A percentile compares a stretch with the other conserved stretches of the same genome.
These are phyloP conservation scores for Cladophialophora exuberans DNA, from an alignment of 2,329 filamentous ascomycete species.

Conservation along the genomic window DNA sequence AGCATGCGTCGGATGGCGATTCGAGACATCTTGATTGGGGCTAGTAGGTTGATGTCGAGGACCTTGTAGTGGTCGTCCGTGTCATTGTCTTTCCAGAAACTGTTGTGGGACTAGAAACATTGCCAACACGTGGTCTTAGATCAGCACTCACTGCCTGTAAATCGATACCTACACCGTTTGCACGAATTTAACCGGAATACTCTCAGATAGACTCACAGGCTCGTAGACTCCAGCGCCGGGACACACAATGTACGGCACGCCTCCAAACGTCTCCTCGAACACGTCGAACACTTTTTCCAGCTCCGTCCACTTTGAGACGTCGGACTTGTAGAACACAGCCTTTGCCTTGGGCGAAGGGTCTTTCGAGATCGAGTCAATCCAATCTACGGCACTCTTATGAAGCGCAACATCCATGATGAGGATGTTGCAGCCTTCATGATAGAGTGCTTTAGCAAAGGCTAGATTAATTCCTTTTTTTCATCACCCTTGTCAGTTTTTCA, in stretches of 20 bases:
- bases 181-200: too few relatives aligned
- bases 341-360: slow-evolving; percentile 31
- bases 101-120: neutral
- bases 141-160: too few relatives aligned
- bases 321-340: slow-evolving; percentile 48
- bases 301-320: slow-evolving; percentile 54
- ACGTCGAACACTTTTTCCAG: slow-evolving; percentile 53
- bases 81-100: slow-evolving; percentile 37
- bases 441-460: slow-evolving; percentile 44
- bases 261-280: slow-evolving; percentile 52
- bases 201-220: slow-evolving; percentile 34
- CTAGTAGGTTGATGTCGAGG: slow-evolving; percentile 55
- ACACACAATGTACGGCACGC: slow-evolving; percentile 48
- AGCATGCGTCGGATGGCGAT: slow-evolving; percentile 54
- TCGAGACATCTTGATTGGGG: slow-evolving; percentile 55
- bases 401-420: slow-evolving; percentile 49
- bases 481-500: too few relatives aligned
- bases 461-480: slow-evolving; percentile 47
- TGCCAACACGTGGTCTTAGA: too few relatives aligned
- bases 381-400: slow-evolving; percentile 46
- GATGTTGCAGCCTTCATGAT: slow-evolving; percentile 49
- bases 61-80: slow-evolving; percentile 46
- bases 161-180: too few relatives aligned
- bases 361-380: slow-evolving; percentile 44
- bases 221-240: slow-evolving; percentile 47